Percentiles rank a stretch among this genome's conserved stretches.
Evolutionary conservation across 1,284 basidiomycete species (phyloP).

Genomic region (Ceratobasidium sp.): DNA sequence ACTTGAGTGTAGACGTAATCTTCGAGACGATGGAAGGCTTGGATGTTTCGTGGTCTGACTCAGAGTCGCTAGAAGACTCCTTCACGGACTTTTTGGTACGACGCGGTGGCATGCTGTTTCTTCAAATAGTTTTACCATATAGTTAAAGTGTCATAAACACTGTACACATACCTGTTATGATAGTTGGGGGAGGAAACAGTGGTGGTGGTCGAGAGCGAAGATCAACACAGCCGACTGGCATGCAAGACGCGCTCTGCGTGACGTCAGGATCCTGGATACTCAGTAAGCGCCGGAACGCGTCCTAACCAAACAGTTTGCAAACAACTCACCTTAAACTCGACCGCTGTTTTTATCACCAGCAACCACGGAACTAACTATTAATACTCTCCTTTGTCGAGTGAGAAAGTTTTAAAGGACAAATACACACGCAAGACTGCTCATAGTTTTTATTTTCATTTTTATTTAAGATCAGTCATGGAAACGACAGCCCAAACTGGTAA

Average conservation of each 20-base stretch:
- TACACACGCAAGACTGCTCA: too few species aligned
- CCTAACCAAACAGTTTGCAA: neutral
- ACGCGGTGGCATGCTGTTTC: constrained; percentile 17
- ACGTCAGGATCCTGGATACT: constrained; percentile 20
- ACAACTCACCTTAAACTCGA: too few species aligned
- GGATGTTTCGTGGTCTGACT: constrained; percentile 26
- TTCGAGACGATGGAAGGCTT: constrained; percentile 23
- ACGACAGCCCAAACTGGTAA: neutral
- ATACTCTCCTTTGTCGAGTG: too few species aligned
- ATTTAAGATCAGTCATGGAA: too few species aligned
- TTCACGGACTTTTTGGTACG: constrained; percentile 13
- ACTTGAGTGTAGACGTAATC: constrained; percentile 25
- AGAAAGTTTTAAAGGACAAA: too few species aligned
- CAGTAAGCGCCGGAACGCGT: constrained; percentile 13
- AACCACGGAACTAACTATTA: too few species aligned
- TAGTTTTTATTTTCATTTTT: too few species aligned
- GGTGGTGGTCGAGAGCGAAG: neutral
- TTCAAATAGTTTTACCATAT: neutral
- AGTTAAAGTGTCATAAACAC: neutral
- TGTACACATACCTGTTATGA: neutral
- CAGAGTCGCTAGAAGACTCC: constrained; percentile 19
- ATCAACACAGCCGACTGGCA: constrained; percentile 4
- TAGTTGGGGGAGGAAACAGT: neutral
- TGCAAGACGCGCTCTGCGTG: neutral
- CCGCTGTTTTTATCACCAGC: too few species aligned